phyloP scores from a whole-genome alignment of 305 asterid genomes.

The Plantago coronopus region DNA sequence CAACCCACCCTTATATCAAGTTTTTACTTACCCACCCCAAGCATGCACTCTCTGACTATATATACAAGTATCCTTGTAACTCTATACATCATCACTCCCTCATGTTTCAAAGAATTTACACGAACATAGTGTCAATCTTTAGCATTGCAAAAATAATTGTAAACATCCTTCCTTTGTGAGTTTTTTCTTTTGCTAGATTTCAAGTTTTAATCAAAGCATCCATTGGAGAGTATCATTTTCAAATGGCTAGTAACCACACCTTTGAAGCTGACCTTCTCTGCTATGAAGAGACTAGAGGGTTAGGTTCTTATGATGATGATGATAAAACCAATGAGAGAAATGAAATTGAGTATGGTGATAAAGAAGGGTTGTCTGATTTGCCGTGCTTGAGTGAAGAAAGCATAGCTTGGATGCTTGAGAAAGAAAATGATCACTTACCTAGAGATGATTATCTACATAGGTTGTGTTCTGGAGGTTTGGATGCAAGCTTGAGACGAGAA shows the following conservation, averaged over 20 bases:
- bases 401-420: constrained; percentile 50
- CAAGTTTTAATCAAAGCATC: constrained; percentile 25
- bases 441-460: constrained; percentile 59
- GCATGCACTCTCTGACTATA: constrained; percentile 12
- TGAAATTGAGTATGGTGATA: constrained; percentile 29
- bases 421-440: constrained; percentile 49
- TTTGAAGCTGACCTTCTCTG: constrained; percentile 24
- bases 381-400: constrained; percentile 45
- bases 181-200: constrained; percentile 23
- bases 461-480: constrained; percentile 66
- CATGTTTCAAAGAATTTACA: constrained; percentile 25
- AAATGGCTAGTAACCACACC: constrained; percentile 43
- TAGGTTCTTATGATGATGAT: too few relatives aligned
- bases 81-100: constrained; percentile 12
- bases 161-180: constrained; percentile 20
- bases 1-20: constrained; percentile 26
- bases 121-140: constrained; percentile 28
- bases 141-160: constrained; percentile 27
- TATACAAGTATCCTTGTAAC: too few relatives aligned
- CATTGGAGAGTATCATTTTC: constrained; percentile 21
- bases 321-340: constrained; percentile 27
- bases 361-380: constrained; percentile 34
- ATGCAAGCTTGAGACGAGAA: constrained; percentile 52
- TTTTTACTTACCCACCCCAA: constrained; percentile 14
- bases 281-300: too few relatives aligned